phyloP scores from a whole-genome alignment of 2,329 filamentous ascomycete species.

The Pyricularia sp. region DNA sequence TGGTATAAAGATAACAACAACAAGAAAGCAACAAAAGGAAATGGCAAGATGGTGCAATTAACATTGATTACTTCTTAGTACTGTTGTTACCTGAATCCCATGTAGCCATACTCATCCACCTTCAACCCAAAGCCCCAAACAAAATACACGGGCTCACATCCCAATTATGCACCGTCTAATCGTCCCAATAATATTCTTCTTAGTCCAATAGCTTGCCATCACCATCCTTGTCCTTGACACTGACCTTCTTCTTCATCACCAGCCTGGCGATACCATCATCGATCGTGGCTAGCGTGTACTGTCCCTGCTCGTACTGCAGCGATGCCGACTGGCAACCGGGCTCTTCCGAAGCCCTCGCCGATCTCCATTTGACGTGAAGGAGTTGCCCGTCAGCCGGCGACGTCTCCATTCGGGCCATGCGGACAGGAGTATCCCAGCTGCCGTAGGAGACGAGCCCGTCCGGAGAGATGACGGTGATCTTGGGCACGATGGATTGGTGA shows the following conservation, averaged over 20 bases:
- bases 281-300: not conserved
- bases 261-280: not conserved
- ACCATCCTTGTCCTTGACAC: not conserved
- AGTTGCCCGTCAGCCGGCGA: not conserved
- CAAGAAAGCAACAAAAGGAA: not conserved
- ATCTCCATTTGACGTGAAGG: not conserved
- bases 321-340: not conserved
- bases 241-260: not conserved
- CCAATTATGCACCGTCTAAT: not conserved
- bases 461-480: not conserved
- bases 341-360: not conserved
- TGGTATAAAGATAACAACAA: not conserved
- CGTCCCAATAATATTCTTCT: not conserved
- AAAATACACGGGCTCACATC: not conserved
- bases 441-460: not conserved
- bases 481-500: not conserved
- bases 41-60: too few species aligned
- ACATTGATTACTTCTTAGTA: too few species aligned
- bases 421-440: not conserved
- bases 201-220: not conserved
- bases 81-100: too few species aligned
- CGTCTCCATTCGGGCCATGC: not conserved
- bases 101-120: too few species aligned
- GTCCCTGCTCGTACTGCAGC: not conserved
- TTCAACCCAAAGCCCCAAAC: too few species aligned